Conservation (phyloP, 1,284 basidiomycete genomes). For the Grifola frondosa region DNA sequence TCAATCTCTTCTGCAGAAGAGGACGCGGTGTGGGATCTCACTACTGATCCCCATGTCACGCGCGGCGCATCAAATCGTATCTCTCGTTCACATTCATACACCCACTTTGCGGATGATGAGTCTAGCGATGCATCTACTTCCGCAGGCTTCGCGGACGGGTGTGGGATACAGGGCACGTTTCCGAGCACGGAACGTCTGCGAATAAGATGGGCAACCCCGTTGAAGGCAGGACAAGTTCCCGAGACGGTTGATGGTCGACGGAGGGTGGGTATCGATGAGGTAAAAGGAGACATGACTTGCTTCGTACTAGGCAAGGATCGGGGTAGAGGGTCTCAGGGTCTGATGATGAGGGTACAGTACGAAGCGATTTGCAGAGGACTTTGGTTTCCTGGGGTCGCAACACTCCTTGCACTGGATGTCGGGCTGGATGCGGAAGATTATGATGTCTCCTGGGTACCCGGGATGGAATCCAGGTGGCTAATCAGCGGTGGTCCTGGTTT, state of each 20-base stretch:
- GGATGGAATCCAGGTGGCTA: slow-evolving; percentile 52
- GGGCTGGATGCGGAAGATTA: slow-evolving; percentile 65
- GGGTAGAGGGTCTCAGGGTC: slow-evolving; percentile 42
- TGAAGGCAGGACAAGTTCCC: slow-evolving; percentile 46
- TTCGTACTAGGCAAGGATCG: slow-evolving; percentile 40
- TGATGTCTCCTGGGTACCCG: slow-evolving; percentile 63
- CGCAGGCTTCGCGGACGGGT: slow-evolving; percentile 54
- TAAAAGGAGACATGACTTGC: slow-evolving; percentile 64
- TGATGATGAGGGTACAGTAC: slow-evolving; percentile 69
- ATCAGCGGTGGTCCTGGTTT: slow-evolving; percentile 63
- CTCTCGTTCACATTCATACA: slow-evolving; percentile 57
- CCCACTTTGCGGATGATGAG: slow-evolving; percentile 77
- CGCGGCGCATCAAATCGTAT: slow-evolving; percentile 46
- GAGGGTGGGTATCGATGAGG: slow-evolving; percentile 65
- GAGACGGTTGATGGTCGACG: slow-evolving; percentile 53
- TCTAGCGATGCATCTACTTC: slow-evolving; percentile 68
- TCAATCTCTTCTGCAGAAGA: slow-evolving; percentile 75
- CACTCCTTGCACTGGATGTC: slow-evolving; percentile 75
- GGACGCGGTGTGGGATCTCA: slow-evolving; percentile 69
- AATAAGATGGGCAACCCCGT: slow-evolving; percentile 73
- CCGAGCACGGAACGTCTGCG: slow-evolving; percentile 73
- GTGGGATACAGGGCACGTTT: slow-evolving; percentile 73
- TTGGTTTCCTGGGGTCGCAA: slow-evolving; percentile 80
- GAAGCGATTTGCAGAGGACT: slow-evolving; percentile 70
- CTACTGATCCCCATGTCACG: slow-evolving; percentile 73